Percentiles rank a stretch among this genome's conserved stretches.
These are phyloP conservation scores for Macrolepiota albuminosa DNA, from an alignment of 768 basidiomycete species.

Conservation along the genomic window DNA sequence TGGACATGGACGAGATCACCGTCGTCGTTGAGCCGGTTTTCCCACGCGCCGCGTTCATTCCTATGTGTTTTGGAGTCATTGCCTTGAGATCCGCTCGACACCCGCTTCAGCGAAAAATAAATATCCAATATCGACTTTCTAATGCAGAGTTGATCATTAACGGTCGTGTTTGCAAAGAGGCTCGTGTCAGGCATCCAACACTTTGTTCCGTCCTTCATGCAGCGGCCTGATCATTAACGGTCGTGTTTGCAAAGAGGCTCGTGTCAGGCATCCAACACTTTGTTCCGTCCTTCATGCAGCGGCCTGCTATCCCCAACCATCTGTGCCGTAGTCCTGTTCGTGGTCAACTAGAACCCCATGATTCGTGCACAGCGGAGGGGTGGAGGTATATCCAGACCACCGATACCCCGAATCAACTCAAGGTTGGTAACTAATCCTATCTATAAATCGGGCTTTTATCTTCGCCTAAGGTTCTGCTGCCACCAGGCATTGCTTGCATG, in stretches of 20 bases:
- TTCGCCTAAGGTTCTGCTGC: conserved; percentile 55
- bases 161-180: conserved; percentile 10
- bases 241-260: conserved; percentile 9
- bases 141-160: conserved; percentile 3
- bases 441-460: neutral
- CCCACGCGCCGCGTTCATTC: conserved; percentile 1
- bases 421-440: conserved; percentile 34
- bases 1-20: conserved; percentile 43
- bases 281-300: conserved; percentile 13
- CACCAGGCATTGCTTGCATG: conserved; percentile 59
- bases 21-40: conserved; percentile 14
- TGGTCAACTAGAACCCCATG: conserved; percentile 70
- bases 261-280: conserved; percentile 11
- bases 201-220: conserved; percentile 13
- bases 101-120: neutral
- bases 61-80: neutral
- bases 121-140: neutral
- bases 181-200: conserved; percentile 12
- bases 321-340: conserved; percentile 62
- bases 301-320: conserved; percentile 40
- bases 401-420: conserved; percentile 72
- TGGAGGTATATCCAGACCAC: conserved; percentile 75
- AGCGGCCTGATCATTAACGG: conserved; percentile 7
- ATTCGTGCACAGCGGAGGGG: conserved; percentile 48
- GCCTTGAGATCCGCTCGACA: neutral